Percentiles rank a stretch among this genome's conserved stretches.
phyloP scores from a whole-genome alignment of 164 flowering plant species.

The Macadamia tetraphylla region DNA sequence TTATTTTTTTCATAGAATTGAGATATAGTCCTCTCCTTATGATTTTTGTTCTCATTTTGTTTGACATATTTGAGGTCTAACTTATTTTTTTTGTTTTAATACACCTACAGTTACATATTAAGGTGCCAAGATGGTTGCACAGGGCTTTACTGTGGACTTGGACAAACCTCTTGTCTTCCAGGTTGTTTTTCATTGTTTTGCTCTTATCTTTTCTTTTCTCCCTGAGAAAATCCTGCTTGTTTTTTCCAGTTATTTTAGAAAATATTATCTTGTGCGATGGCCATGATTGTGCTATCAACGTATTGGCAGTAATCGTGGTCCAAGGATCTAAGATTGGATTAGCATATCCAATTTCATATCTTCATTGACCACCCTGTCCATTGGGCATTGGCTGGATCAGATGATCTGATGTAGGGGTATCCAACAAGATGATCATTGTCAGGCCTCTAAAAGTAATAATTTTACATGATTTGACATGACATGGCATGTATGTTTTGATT shows the following conservation, averaged over 20 bases:
- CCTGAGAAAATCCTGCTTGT: neutral
- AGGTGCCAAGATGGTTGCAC: constrained; percentile 59
- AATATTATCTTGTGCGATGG: neutral
- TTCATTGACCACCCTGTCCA: no score
- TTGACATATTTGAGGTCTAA: neutral
- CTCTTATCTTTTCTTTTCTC: neutral
- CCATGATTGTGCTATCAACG: neutral
- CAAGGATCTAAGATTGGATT: no score
- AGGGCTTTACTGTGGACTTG: constrained; percentile 74
- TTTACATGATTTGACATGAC: no score
- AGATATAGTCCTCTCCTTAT: no score
- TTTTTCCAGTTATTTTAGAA: neutral
- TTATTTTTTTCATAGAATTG: no score
- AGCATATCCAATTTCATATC: no score
- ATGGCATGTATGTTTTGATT: no score
- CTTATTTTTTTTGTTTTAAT: neutral
- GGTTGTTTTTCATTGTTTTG: constrained; percentile 33
- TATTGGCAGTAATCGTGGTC: no score
- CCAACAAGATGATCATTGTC: no score
- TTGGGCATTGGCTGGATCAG: no score
- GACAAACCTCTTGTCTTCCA: constrained; percentile 91
- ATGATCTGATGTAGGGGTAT: no score
- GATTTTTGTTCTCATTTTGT: neutral
- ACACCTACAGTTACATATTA: constrained; percentile 9
- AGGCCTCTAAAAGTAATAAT: no score